These are phyloP conservation scores for Spathaspora hagerdaliae DNA, from an alignment of 805 yeast species.

Conservation along the genomic window DNA sequence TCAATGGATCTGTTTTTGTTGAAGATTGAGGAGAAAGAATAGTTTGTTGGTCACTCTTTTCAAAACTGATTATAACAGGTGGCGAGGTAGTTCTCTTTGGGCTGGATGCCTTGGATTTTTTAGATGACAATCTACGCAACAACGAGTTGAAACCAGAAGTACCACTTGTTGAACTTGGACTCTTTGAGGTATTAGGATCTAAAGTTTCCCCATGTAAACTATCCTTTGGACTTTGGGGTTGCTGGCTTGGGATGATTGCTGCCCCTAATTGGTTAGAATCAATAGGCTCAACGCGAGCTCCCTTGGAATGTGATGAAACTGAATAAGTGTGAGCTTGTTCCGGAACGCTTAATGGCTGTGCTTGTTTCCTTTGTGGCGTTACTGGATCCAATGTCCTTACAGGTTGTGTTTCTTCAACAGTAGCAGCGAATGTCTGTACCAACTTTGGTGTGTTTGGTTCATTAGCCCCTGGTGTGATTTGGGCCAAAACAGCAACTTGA, in stretches of 20 bases:
- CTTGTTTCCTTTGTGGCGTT: slow-evolving; percentile 6
- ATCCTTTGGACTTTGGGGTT: slow-evolving; percentile 22
- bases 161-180: slow-evolving; percentile 14
- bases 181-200: slow-evolving; percentile 29
- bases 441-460: slow-evolving; percentile 14
- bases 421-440: slow-evolving; percentile 3
- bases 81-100: slow-evolving; percentile 8
- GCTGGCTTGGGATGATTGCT: slow-evolving; percentile 22
- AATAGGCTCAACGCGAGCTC: slow-evolving; percentile 2
- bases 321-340: slow-evolving; percentile 38
- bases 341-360: slow-evolving; percentile 23
- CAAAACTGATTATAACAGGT: background rate
- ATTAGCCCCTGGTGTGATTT: slow-evolving; percentile 6
- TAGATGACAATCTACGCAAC: slow-evolving; percentile 33
- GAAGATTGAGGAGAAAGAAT: slow-evolving; percentile 11
- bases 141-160: slow-evolving; percentile 24
- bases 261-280: slow-evolving; percentile 4
- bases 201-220: slow-evolving; percentile 10
- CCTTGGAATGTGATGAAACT: slow-evolving; percentile 12
- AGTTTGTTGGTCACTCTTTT: slow-evolving; percentile 4
- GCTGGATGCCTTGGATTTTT: slow-evolving; percentile 18
- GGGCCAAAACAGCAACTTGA: slow-evolving; percentile 5
- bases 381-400: slow-evolving; percentile 4
- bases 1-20: slow-evolving; percentile 34
- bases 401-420: slow-evolving; percentile 8